Evolutionary conservation across 805 yeast genomes (phyloP).

Genomic region (Vanderwaltozyma polyspora): DNA sequence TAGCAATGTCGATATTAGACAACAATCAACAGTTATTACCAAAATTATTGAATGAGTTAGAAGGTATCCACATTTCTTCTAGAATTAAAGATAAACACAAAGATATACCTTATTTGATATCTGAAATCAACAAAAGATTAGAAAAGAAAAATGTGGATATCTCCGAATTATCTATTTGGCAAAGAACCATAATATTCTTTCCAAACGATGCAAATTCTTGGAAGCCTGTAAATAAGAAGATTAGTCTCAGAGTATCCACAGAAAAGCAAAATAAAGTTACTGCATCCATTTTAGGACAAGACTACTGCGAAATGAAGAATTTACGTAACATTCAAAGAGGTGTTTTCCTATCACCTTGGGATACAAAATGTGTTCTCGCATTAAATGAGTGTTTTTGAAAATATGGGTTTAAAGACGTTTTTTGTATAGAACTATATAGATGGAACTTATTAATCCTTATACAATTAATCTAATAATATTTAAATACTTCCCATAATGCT

Average conservation of each 20-base stretch:
- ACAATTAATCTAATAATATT: no score
- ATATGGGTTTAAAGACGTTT: not conserved
- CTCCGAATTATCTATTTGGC: constrained; percentile 35
- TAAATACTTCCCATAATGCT: constrained; percentile 46
- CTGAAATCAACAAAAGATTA: constrained; percentile 38
- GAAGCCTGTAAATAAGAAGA: constrained; percentile 45
- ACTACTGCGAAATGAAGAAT: constrained; percentile 38
- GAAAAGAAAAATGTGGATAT: constrained; percentile 10
- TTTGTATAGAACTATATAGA: not conserved
- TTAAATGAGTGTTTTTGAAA: constrained; percentile 21
- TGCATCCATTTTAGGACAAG: constrained; percentile 37
- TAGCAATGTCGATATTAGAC: constrained; percentile 66
- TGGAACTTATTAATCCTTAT: no score
- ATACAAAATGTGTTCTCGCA: constrained; percentile 21
- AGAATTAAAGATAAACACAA: constrained; percentile 40
- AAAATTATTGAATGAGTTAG: constrained; percentile 56
- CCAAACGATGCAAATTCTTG: constrained; percentile 64
- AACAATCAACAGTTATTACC: constrained; percentile 44
- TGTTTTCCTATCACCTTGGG: constrained; percentile 50
- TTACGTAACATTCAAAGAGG: constrained; percentile 56
- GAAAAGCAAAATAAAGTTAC: constrained; percentile 39
- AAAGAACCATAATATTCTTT: constrained; percentile 58
- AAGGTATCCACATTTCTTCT: constrained; percentile 35
- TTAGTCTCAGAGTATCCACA: constrained; percentile 50
- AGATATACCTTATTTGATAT: constrained; percentile 48